Evolutionary conservation across 208 protist species (phyloP).

Genomic region (Trypanosoma mega): DNA sequence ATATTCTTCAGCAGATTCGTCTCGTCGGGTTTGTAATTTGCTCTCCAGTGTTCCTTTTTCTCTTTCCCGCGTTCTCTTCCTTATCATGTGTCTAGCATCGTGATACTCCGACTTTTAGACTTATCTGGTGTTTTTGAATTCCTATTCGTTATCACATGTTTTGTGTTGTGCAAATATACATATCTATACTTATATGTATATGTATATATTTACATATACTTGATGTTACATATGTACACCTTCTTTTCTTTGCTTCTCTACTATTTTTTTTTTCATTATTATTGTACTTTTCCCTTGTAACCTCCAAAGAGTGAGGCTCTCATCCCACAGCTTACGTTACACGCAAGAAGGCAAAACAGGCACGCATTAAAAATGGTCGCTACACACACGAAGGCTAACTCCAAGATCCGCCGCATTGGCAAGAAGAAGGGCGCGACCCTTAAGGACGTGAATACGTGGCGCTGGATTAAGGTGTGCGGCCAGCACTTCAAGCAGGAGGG

Average conservation of each 20-base stretch:
- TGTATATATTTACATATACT: neutral
- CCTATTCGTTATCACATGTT: too few species aligned
- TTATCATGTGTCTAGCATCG: too few species aligned
- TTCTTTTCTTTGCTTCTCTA: conserved; percentile 23
- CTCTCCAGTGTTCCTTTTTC: too few species aligned
- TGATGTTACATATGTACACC: neutral
- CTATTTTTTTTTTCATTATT: conserved; percentile 6
- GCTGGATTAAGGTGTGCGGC: conserved; percentile 95
- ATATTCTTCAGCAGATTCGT: too few species aligned
- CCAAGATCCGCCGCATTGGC: conserved; percentile 88
- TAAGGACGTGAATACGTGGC: conserved; percentile 94
- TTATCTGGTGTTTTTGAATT: too few species aligned
- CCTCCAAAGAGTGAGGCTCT: conserved; percentile 14
- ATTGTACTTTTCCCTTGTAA: neutral
- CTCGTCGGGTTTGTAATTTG: too few species aligned
- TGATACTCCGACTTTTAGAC: too few species aligned
- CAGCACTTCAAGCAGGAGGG: conserved; percentile 96
- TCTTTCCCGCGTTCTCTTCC: too few species aligned
- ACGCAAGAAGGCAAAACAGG: conserved; percentile 1
- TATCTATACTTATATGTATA: neutral
- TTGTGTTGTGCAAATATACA: neutral
- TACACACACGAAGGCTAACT: conserved; percentile 18
- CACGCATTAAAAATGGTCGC: conserved; percentile 28
- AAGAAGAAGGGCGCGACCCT: conserved; percentile 91
- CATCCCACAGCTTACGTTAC: conserved; percentile 10